A percentile compares a stretch with the other conserved stretches of the same genome.
These are phyloP conservation scores for Piper betle DNA, from an alignment of 164 flowering plant genomes.

Conservation along the genomic window DNA sequence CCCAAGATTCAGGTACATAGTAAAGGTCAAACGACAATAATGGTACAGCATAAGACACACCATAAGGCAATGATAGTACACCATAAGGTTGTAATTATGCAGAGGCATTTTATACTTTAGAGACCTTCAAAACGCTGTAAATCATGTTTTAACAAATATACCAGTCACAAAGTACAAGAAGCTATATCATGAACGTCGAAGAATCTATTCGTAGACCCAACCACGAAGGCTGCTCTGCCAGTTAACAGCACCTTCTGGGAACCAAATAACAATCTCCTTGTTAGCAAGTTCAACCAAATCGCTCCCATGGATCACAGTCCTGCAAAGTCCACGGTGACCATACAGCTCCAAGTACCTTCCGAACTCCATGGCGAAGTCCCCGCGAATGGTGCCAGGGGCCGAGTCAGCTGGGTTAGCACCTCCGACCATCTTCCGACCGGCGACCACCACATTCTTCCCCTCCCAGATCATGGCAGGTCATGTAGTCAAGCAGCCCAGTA, in stretches of 20 bases:
- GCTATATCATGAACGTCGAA: not conserved
- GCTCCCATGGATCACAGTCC: conserved; percentile 94
- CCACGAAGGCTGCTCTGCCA: conserved; percentile 76
- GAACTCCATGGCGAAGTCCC: conserved; percentile 78
- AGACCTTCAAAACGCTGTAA: no score
- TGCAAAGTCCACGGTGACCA: conserved; percentile 9
- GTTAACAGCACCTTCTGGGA: conserved; percentile 62
- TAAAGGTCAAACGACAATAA: not conserved
- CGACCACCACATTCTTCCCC: conserved; percentile 66
- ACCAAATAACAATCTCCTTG: conserved; percentile 87
- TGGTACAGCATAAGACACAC: not conserved
- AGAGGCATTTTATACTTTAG: no score
- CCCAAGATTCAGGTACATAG: not conserved
- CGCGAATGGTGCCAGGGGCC: conserved; percentile 94
- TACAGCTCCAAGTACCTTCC: conserved; percentile 45
- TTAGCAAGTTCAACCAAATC: conserved; percentile 73
- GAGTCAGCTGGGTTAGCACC: conserved; percentile 86
- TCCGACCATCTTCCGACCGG: conserved; percentile 86
- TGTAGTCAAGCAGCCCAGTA: conserved; percentile 64
- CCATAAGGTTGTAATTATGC: no score
- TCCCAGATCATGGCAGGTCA: conserved; percentile 91
- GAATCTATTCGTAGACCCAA: conserved; percentile 65
- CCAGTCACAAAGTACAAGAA: no score
- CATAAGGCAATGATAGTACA: no score
- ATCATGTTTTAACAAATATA: no score